Evolutionary conservation across 176 grass and related monocot genomes (phyloP).

Genomic region (Ampelocalamus luodianensis): DNA sequence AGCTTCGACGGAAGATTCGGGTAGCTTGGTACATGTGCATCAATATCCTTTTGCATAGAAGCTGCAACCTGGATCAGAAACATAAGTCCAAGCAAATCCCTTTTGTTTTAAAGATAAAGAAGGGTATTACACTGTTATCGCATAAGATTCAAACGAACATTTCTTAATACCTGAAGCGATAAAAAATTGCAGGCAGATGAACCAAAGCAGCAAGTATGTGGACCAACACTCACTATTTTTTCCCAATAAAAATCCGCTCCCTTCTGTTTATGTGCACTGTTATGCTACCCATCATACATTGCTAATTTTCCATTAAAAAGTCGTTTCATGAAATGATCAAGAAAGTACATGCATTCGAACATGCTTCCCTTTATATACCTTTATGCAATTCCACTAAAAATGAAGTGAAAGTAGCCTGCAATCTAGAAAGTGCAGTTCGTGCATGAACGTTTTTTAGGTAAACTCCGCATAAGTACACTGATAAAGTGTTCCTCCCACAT

Average conservation of each 20-base stretch:
- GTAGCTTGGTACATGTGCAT: constrained; percentile 89
- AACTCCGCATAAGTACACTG: constrained; percentile 43
- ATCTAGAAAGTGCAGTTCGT: constrained; percentile 44
- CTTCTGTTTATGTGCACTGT: constrained; percentile 19
- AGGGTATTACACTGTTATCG: not conserved
- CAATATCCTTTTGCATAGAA: constrained; percentile 99
- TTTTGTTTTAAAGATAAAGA: not conserved
- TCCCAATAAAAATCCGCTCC: not conserved
- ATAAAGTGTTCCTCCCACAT: constrained; percentile 38
- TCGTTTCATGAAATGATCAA: constrained; percentile 36
- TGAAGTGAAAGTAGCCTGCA: constrained; percentile 31
- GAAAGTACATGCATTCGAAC: constrained; percentile 47
- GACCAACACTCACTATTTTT: not conserved
- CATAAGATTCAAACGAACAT: not conserved
- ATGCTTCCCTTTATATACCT: constrained; percentile 44
- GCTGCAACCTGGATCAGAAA: constrained; percentile 84
- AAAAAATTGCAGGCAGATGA: not conserved
- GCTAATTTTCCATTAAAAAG: constrained; percentile 22
- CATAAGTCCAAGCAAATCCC: constrained; percentile 39
- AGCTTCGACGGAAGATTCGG: constrained; percentile 92
- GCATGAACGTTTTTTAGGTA: constrained; percentile 48
- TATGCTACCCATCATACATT: constrained; percentile 9
- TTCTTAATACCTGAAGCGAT: not conserved
- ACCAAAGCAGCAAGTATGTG: constrained; percentile 2
- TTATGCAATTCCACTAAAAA: constrained; percentile 50